Conservation (phyloP, 768 basidiomycete genomes). For the Inosperma sp. region DNA sequence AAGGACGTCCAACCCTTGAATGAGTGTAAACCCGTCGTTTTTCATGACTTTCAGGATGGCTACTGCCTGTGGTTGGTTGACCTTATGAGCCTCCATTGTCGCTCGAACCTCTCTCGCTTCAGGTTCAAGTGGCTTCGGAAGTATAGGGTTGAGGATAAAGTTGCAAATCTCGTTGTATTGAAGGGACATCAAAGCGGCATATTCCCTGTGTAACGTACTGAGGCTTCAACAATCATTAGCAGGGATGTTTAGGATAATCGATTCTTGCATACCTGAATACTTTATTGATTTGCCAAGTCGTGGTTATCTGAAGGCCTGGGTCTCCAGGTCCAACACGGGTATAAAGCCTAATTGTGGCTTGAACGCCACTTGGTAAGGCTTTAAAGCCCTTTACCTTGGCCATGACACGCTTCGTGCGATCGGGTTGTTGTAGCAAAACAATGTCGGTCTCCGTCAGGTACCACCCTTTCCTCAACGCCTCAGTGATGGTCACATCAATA, state of each 20-base stretch:
- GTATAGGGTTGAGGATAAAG: slow-evolving; percentile 65
- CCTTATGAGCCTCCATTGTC: slow-evolving; percentile 62
- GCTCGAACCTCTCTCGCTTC: slow-evolving; percentile 50
- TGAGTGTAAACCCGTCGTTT: slow-evolving; percentile 76
- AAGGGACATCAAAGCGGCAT: slow-evolving; percentile 76
- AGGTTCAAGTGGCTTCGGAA: slow-evolving; percentile 43
- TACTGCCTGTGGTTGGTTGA: slow-evolving; percentile 92
- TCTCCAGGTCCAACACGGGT: slow-evolving; percentile 39
- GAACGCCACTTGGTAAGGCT: slow-evolving; percentile 40
- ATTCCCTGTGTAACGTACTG: slow-evolving; percentile 90
- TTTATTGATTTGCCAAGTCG: slow-evolving; percentile 72
- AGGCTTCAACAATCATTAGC: slow-evolving; percentile 49
- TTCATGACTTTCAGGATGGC: slow-evolving; percentile 77
- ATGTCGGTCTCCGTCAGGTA: slow-evolving; percentile 78
- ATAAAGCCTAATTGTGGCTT: slow-evolving; percentile 58
- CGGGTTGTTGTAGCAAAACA: slow-evolving; percentile 65
- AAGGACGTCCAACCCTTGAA: slow-evolving; percentile 73
- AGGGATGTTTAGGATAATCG: not conserved
- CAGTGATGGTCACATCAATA: slow-evolving; percentile 60
- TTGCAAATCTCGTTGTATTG: slow-evolving; percentile 76
- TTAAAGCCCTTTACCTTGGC: slow-evolving; percentile 53
- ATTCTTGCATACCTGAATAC: slow-evolving; percentile 63
- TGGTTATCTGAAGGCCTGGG: slow-evolving; percentile 58
- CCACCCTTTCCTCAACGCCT: slow-evolving; percentile 63
- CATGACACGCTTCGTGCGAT: slow-evolving; percentile 51